These are phyloP conservation scores for Nidularia pulvinata DNA, from an alignment of 768 basidiomycete species.

Conservation along the genomic window DNA sequence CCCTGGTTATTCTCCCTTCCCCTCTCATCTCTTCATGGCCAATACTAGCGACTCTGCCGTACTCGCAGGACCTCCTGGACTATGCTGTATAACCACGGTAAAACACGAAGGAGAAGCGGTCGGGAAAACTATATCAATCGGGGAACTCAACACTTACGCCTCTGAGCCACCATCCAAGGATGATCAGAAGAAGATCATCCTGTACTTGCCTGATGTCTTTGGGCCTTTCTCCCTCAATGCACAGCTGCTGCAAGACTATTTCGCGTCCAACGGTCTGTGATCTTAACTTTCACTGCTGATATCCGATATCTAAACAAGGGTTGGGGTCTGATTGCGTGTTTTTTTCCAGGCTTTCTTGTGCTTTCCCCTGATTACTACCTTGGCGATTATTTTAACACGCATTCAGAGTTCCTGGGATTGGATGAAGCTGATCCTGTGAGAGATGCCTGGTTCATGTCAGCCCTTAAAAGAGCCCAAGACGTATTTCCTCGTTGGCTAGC, in stretches of 20 bases:
- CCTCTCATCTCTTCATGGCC: too few species aligned
- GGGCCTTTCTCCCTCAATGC: constrained; percentile 60
- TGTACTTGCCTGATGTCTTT: constrained; percentile 61
- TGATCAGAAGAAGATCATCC: constrained; percentile 39
- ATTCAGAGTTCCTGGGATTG: constrained; percentile 25
- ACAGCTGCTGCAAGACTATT: constrained; percentile 63
- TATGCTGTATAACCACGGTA: constrained; percentile 53
- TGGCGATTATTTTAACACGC: constrained; percentile 38
- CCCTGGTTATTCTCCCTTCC: too few species aligned
- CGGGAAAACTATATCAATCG: constrained; percentile 36
- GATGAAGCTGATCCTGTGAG: constrained; percentile 31
- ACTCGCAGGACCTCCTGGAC: constrained; percentile 28
- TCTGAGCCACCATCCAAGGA: constrained; percentile 43
- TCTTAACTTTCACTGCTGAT: neutral
- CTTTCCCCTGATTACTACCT: constrained; percentile 54
- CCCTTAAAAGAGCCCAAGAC: constrained; percentile 21
- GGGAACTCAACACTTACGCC: constrained; percentile 52
- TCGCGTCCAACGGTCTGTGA: constrained; percentile 52
- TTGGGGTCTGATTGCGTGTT: neutral
- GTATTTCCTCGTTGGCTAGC: constrained; percentile 42
- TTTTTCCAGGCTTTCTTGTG: constrained; percentile 40
- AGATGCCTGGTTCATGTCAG: constrained; percentile 10
- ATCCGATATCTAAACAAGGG: neutral
- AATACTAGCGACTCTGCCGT: too few species aligned
- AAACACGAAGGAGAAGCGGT: constrained; percentile 48